Conservation (phyloP, 1,284 basidiomycete genomes). For the Puccinia horiana region DNA sequence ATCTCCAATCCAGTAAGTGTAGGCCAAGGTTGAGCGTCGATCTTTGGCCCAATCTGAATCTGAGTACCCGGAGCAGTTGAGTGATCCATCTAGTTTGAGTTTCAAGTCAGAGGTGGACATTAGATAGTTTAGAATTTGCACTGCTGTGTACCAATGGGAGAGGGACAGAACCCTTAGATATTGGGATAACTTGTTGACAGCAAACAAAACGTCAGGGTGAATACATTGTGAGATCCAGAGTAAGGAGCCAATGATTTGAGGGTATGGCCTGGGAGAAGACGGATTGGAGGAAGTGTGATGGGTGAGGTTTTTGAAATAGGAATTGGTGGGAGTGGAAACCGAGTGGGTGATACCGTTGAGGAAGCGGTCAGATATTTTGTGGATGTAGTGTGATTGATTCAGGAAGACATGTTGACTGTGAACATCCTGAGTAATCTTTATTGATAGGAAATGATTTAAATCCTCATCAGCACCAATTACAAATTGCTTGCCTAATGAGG, state of each 20-base stretch:
- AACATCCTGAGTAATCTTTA: background rate
- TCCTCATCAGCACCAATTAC: too few species aligned
- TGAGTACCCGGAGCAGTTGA: background rate
- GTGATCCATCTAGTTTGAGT: background rate
- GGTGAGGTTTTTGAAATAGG: background rate
- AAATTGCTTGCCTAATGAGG: background rate
- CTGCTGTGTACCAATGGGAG: too few species aligned
- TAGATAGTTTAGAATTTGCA: conserved; percentile 2
- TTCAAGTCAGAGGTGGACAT: background rate
- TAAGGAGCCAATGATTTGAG: too few species aligned
- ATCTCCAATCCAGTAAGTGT: too few species aligned
- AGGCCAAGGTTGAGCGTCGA: too few species aligned
- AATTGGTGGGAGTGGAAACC: too few species aligned
- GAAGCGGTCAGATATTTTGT: background rate
- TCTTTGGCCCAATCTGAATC: conserved; percentile 58
- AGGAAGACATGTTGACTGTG: background rate
- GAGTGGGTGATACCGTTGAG: too few species aligned
- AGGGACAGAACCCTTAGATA: too few species aligned
- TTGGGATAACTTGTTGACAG: too few species aligned
- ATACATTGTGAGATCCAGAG: too few species aligned
- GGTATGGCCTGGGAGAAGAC: background rate
- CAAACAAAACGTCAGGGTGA: too few species aligned
- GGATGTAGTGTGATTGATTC: conserved; percentile 9
- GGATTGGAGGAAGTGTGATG: background rate
- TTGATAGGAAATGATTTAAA: background rate